Evolutionary conservation across 1,139 yeast species (phyloP), one percentile per base, ranked within the genome.

Genomic region (Meyerozyma athensensis): DNA sequence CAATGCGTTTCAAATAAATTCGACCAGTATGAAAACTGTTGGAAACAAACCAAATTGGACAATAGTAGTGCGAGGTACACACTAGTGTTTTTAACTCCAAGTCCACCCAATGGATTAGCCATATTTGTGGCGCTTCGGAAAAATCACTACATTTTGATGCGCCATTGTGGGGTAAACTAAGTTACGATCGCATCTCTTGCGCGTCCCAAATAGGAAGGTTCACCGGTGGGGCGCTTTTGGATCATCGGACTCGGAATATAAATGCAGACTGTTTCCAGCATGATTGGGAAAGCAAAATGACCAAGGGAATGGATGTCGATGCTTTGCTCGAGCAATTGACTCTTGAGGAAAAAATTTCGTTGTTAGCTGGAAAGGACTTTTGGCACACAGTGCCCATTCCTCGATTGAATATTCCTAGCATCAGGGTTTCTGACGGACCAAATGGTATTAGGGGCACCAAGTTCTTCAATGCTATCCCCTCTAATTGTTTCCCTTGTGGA

Each of bases 331-430:
- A 50, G 5, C 61, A 74, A 50, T 58, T 77, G 43, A 70, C 77
- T 8, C 44, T 63, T 12, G 59, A 61, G 24, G 80, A 77, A 50
- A 77, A 77, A 51, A 56, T 71, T 50, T 53, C 65, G 10, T 61
- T 77, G 33, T 52, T 74, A 34, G 66, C 79, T 7, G 79, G 79
- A 30, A 57, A 58, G 40, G 79, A 76, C 52, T 64, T 63, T 52
- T 78, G 83, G 83, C 79, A 75, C 49, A 77, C 84, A 0, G 61
- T 57, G 19, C 63, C 74, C 5, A 55, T 79, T 23, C 70, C 67
- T 36, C 57, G 81, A 39, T 58, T 74, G 36, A 58, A 59, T 21
- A 59, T 77, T 32, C 65, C 53, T 38, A 48, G 65, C 0, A 39
- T 65, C 14, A 53, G 65, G 26, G 64, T 61, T 7, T 58, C 68